phyloP scores from a whole-genome alignment of 352 stramenopile genomes.

The Paralagenidium karlingii region DNA sequence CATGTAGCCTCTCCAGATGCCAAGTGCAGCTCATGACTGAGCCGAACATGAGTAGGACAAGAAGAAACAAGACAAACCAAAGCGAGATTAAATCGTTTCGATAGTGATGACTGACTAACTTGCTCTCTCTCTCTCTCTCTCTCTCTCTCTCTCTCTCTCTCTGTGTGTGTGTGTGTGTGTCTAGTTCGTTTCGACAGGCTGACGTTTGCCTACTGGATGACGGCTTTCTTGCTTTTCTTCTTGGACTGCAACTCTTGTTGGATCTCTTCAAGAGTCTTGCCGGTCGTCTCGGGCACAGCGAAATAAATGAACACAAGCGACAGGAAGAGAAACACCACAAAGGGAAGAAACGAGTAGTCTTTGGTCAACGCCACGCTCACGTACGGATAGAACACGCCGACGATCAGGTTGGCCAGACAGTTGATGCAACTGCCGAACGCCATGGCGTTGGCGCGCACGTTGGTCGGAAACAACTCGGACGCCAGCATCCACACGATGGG shows the following conservation, averaged over 20 bases:
- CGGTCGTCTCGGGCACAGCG: constrained; percentile 23
- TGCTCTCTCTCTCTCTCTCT: no score
- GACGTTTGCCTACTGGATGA: no score
- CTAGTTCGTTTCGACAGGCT: no score
- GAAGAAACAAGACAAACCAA: no score
- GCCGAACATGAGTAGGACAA: no score
- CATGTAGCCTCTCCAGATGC: no score
- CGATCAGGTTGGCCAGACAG: constrained; percentile 34
- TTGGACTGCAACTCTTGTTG: constrained; percentile 33
- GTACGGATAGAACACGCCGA: constrained; percentile 46
- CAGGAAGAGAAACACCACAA: constrained; percentile 17
- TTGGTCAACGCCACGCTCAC: constrained; percentile 25
- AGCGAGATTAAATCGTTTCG: no score
- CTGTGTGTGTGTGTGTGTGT: no score
- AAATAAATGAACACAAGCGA: constrained; percentile 15
- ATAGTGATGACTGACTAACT: no score
- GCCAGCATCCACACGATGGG: constrained; percentile 37
- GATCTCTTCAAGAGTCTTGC: constrained; percentile 36
- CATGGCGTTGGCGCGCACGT: constrained; percentile 23
- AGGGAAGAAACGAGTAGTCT: constrained; percentile 20
- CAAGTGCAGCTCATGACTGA: no score
- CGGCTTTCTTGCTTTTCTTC: no score
- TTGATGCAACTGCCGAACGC: constrained; percentile 36
- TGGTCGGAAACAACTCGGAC: constrained; percentile 41
- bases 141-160: no score